Evolutionary conservation across 1,284 basidiomycete species (phyloP).

Genomic region (Gymnopus androsaceus): DNA sequence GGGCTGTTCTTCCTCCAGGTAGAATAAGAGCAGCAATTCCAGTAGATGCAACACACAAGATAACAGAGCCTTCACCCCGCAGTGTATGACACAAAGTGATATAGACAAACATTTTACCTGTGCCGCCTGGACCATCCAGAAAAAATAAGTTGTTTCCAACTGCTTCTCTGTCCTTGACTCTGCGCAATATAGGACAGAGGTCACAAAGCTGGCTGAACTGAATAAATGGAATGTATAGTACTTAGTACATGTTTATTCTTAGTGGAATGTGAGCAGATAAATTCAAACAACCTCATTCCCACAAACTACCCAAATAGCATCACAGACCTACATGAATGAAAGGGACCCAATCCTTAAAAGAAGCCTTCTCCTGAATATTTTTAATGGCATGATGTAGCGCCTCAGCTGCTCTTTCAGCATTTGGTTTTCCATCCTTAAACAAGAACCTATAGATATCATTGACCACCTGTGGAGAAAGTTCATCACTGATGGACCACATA

Average conservation of each 20-base stretch:
- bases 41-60: too few species aligned
- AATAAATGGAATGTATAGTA: too few species aligned
- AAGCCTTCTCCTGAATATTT: background rate
- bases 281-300: too few species aligned
- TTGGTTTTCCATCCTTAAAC: background rate
- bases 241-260: too few species aligned
- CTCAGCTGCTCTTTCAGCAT: background rate
- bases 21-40: too few species aligned
- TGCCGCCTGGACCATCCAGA: too few species aligned
- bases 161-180: conserved; percentile 30
- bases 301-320: too few species aligned
- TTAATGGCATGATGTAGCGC: conserved; percentile 5
- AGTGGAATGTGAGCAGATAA: too few species aligned
- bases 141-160: conserved; percentile 28
- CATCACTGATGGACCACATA: conserved; percentile 20
- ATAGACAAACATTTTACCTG: conserved; percentile 51
- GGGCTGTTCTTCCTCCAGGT: too few species aligned
- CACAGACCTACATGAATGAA: background rate
- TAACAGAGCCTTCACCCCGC: conserved; percentile 23
- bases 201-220: conserved; percentile 32
- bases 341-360: background rate
- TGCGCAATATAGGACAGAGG: conserved; percentile 37
- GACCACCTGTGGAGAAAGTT: background rate
- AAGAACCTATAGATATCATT: background rate
- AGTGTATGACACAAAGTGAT: conserved; percentile 37